Base-by-base conservation (phyloP, 176 grass and related monocot genomes). In the Alloteropsis semialata region DNA sequence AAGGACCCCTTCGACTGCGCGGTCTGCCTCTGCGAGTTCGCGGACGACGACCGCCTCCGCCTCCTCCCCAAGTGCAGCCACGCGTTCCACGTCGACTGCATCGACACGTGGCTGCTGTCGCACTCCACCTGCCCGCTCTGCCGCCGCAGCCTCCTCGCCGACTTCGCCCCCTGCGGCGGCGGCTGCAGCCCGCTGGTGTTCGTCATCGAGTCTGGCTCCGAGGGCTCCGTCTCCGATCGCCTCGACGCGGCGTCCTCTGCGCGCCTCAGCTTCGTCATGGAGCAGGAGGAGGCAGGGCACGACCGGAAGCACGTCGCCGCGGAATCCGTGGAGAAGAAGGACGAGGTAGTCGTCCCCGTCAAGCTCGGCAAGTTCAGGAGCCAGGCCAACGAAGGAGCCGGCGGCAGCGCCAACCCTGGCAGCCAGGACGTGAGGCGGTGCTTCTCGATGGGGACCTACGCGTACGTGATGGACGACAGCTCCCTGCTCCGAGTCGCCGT, bases 361-460 rank as follows among this genome's bases (percentile, higher is more conserved):
- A 97, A 91, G 87, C 95, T 97, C 56, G 95, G 95, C 24, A 94
- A 97, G 81, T 97, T 94, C 69, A 88, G 78, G 27, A 89, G 69
- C 48, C 89, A 83, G 72, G 79, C 12, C 41, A 68, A 66, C 58
- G 65, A 89, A 81, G 88, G 77, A 2, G 80, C 59, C 15, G 46
- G 56, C 11, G 12, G 68, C 58, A 60, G 66, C 39, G 73, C 76
- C 72, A 69, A 56, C 71, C 50, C 39, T 2, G 82, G 86, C 43
- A 72, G 15, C 15, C 83, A 94, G 81, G 88, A 92, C 81, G 87
- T 92, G 62, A 84, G 95, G 51, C 93, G 95, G 43, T 97, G 95
- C 67, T 97, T 87, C 75, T 94, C 95, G 21, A 97, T 94, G 95
- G 95, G 95, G 5, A 87, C 90, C 21, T 94, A 94, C 73, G 95